A percentile compares a stretch with the other conserved stretches of the same genome.
Evolutionary conservation across 2,329 filamentous ascomycete species (phyloP).

Genomic region (Chrysoporthe puriensis): DNA sequence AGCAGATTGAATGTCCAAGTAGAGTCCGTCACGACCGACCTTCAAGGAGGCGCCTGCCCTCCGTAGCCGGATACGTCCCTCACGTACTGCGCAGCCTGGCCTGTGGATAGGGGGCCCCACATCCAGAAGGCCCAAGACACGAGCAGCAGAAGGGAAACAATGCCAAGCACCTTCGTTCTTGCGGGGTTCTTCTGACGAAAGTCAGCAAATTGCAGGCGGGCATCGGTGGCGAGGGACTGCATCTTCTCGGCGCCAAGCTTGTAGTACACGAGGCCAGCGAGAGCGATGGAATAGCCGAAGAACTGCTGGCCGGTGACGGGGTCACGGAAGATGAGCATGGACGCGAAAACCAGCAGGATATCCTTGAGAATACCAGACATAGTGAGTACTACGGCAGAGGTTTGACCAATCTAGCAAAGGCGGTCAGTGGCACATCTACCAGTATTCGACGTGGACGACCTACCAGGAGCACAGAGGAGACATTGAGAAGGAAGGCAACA

Average conservation of each 20-base stretch:
- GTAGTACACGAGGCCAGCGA: slow-evolving; percentile 38
- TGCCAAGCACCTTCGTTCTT: slow-evolving; percentile 20
- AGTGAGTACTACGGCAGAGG: slow-evolving; percentile 73
- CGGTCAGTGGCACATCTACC: background rate
- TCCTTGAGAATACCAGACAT: slow-evolving; percentile 75
- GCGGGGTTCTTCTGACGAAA: slow-evolving; percentile 28
- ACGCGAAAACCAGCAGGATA: slow-evolving; percentile 69
- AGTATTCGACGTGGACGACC: slow-evolving; percentile 36
- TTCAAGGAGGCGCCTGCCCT: background rate
- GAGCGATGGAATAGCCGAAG: slow-evolving; percentile 70
- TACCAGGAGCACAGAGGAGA: slow-evolving; percentile 80
- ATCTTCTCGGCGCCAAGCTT: slow-evolving; percentile 29
- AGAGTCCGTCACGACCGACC: background rate
- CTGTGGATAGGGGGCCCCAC: slow-evolving; percentile 20
- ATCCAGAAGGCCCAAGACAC: slow-evolving; percentile 20
- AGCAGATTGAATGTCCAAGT: background rate
- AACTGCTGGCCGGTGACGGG: slow-evolving; percentile 67
- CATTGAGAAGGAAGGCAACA: slow-evolving; percentile 75
- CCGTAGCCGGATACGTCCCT: slow-evolving; percentile 14
- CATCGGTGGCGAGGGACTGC: slow-evolving; percentile 25
- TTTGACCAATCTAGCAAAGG: slow-evolving; percentile 63
- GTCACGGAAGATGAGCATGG: slow-evolving; percentile 69
- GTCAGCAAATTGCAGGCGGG: slow-evolving; percentile 25
- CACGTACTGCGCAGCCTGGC: slow-evolving; percentile 22
- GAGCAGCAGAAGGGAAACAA: slow-evolving; percentile 16